Evolutionary conservation across 768 basidiomycete species (phyloP), one percentile per base, ranked within the genome.

Genomic region (Epithele typhae): DNA sequence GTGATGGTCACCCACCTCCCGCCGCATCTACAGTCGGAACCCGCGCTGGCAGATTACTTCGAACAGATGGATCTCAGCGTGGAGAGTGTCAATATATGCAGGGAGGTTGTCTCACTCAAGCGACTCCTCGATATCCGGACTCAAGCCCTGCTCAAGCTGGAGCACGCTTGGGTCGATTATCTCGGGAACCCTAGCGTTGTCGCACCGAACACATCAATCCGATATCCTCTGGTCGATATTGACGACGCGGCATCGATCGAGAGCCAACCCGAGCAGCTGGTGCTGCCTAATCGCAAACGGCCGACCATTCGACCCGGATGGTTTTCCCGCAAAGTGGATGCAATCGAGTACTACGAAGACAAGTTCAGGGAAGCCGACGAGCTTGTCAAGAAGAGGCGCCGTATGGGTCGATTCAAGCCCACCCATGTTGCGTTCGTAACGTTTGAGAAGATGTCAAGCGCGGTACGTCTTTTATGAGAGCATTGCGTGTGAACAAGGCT

Each of bases 161-260:
- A 99, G 64, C 63, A 64, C 3, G 88, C 87, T 6, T 98, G 95
- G 95, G 81, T 84, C 15, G 75, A 78, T 38, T 98, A 92, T 61
- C 87, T 98, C 7, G 95, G 95, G 2, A 98, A 98, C 60, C 95
- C 95, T 0, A 92, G 90, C 52, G 77, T 80, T 0, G 80, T 92
- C 38, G 85, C 46, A 10, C 51, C 51, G 10, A 22, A 27, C 12
- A 86, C 57, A 15, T 45, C 25, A 12, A 43, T 32, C 19, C 40
- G 42, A 30, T 42, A 45, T 35, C 49, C 66, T 3, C 61, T 77
- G 15, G 66, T 69, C 24, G 70, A 79, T 49, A 49, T 78, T 11
- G 85, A 84, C 14, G 85, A 84, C 43, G 62, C 71, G 4, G 75
- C 77, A 25, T 47, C 77, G 11, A 64, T 79, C 46, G 79, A 83